phyloP scores from a whole-genome alignment of 1,284 basidiomycete species.

The Ganoderma lucidum region DNA sequence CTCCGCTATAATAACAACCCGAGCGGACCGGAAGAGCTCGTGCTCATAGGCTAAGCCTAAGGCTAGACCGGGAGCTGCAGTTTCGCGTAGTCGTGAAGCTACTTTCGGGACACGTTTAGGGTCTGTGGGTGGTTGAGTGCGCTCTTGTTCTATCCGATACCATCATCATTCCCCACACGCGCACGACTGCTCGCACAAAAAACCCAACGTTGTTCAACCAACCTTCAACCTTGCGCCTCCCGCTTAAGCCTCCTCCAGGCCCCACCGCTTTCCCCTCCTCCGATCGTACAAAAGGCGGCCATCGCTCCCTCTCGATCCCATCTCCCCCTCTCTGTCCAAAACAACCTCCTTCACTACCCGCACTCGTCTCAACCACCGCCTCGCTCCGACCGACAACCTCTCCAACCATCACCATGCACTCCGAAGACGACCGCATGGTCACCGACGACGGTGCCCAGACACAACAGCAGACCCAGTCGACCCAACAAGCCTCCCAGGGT shows the following conservation, averaged over 20 bases:
- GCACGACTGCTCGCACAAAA: background rate
- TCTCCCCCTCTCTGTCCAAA: background rate
- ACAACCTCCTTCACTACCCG: background rate
- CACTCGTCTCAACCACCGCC: background rate
- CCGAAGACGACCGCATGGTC: conserved; percentile 22
- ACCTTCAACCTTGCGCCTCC: background rate
- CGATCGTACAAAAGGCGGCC: conserved; percentile 13
- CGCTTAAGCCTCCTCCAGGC: conserved; percentile 6
- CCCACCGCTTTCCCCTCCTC: background rate
- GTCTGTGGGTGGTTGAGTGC: conserved; percentile 10
- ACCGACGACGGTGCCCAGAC: conserved; percentile 29
- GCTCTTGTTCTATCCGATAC: conserved; percentile 6
- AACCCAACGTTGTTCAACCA: too few species aligned
- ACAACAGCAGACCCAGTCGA: conserved; percentile 41
- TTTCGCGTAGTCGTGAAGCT: background rate
- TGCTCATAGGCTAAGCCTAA: background rate
- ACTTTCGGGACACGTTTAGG: background rate
- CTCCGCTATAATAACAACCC: background rate
- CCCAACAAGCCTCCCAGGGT: conserved; percentile 41
- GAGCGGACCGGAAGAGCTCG: background rate
- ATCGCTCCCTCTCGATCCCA: background rate
- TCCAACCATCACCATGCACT: conserved; percentile 10
- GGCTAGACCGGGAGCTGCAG: background rate
- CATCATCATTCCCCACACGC: conserved; percentile 4
- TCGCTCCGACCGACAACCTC: background rate